Evolutionary conservation across 2,329 filamentous ascomycete species (phyloP), one percentile per base, ranked within the genome.

Genomic region (Plenodomus tracheiphilus): DNA sequence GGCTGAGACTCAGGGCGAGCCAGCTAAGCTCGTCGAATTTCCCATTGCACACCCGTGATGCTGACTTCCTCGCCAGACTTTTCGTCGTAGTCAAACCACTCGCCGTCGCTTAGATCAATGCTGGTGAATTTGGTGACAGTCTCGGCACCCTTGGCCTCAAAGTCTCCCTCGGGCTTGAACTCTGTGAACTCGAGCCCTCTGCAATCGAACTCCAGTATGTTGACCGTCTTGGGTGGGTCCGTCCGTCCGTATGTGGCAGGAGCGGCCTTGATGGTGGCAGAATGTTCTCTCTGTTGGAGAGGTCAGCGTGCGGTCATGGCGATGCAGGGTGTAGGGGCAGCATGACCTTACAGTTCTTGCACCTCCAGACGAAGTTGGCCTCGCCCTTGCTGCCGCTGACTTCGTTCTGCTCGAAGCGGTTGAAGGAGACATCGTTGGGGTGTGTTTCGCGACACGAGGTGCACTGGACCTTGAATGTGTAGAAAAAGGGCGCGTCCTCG

Each of bases 321-420:
- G 16, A 15, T 16, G 25, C 20, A 10, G 7, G 17, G 21, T 41
- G 19, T 18, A n/a, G 36, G 56, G 64, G 55, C 44, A 56, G 54
- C 62, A 51, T 54, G 60, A 94, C 91, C 84, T 94, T 95, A 85
- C 94, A 99, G 70, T 94, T 93, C 75, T 95, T 96, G 82, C 94
- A 99, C 73, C 86, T 92, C 93, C 94, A 99, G n/a, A 99, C 94
- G 74, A 99, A 99, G 74, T 97, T 97, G 53, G 94, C 94, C 74
- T 97, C 92, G 58, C 94, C 94, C 66, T 91, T 84, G 72, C 92
- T 97, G 30, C 92, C 92, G 56, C 90, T 94, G 72, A 97, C 85
- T 58, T 97, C 91, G 69, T 95, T 92, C 66, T 80, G 82, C 70
- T 97, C 93, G 79, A 95, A 96, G 55, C 93, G 88, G 75, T 83